phyloP scores from a whole-genome alignment of 1,139 yeast genomes.

The Geotrichum siamense region DNA sequence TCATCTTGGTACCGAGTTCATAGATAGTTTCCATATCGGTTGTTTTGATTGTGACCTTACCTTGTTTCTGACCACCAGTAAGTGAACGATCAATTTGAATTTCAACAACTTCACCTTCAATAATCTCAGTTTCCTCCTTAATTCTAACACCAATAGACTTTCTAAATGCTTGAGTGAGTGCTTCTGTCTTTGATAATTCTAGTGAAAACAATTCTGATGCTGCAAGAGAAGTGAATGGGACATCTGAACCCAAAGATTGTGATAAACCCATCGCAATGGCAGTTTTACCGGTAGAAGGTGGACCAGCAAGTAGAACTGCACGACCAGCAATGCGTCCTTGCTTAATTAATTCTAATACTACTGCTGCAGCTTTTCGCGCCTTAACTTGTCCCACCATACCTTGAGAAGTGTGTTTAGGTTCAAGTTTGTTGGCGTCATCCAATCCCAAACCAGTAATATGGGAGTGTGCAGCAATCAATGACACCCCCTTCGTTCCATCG shows the following conservation, averaged over 20 bases:
- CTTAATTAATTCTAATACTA: conserved; percentile 85
- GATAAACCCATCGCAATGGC: conserved; percentile 97
- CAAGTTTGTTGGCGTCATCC: conserved; percentile 62
- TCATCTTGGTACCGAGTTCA: conserved; percentile 95
- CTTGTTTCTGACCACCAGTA: conserved; percentile 97
- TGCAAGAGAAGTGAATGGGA: conserved; percentile 92
- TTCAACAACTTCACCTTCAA: conserved; percentile 98
- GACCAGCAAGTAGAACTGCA: conserved; percentile 93
- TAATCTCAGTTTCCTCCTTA: conserved; percentile 93
- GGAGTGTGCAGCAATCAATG: conserved; percentile 84
- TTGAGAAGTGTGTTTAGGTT: conserved; percentile 70
- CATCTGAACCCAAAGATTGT: conserved; percentile 81
- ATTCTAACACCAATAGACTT: conserved; percentile 92
- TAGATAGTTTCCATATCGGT: conserved; percentile 99
- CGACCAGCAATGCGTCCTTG: conserved; percentile 95
- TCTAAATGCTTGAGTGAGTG: conserved; percentile 91
- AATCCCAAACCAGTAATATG: conserved; percentile 94
- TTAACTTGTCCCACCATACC: conserved; percentile 98
- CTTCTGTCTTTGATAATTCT: conserved; percentile 91
- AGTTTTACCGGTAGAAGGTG: conserved; percentile 98
- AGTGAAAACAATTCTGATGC: conserved; percentile 90
- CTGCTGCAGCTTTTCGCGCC: conserved; percentile 95
- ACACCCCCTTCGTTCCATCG: conserved; percentile 37
- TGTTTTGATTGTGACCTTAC: conserved; percentile 92
- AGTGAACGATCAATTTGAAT: conserved; percentile 94